Percentiles rank a stretch among this genome's conserved stretches.
Conservation (phyloP, 345 rosid species). For the Pistacia vera region DNA sequence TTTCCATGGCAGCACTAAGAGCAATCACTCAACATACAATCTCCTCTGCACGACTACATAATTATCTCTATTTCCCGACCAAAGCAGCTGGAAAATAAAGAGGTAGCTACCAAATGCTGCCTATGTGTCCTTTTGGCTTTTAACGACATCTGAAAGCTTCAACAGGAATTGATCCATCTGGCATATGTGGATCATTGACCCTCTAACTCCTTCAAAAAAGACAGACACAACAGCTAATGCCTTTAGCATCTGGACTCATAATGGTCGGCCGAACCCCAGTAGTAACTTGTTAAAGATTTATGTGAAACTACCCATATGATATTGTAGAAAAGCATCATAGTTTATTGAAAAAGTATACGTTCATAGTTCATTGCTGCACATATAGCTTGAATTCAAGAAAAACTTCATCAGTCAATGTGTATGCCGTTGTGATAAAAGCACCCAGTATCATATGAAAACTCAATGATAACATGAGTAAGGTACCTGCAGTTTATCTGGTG, state of each 20-base stretch:
- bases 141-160: neutral
- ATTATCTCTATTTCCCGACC: neutral
- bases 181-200: neutral
- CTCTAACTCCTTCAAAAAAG: neutral
- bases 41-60: neutral
- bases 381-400: neutral
- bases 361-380: neutral
- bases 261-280: neutral
- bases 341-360: neutral
- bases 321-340: neutral
- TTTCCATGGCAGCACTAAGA: neutral
- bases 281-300: neutral
- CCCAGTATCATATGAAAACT: neutral
- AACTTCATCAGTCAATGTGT: neutral
- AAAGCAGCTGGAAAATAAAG: neutral
- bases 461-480: neutral
- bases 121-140: neutral
- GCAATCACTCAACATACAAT: neutral
- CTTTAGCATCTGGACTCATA: neutral
- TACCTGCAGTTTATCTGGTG: constrained; percentile 96
- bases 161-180: neutral
- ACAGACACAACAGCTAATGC: neutral
- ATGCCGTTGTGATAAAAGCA: neutral
- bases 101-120: neutral
- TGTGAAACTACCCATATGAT: neutral